Evolutionary conservation across 768 basidiomycete genomes (phyloP).

Genomic region (Amanita muscaria): DNA sequence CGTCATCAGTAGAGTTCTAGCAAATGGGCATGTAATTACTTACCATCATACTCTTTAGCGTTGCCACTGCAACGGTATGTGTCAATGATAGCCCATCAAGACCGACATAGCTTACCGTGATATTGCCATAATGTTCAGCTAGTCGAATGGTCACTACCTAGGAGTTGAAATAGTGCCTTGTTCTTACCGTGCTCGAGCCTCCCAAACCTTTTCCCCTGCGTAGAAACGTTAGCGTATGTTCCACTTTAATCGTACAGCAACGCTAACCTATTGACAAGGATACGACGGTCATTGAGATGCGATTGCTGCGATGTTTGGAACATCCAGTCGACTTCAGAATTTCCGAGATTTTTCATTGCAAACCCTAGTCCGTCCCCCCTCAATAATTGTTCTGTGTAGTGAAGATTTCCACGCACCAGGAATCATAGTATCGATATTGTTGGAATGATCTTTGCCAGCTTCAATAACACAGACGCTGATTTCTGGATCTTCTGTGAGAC

Average conservation of each 20-base stretch:
- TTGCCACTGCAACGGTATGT: too few relatives aligned
- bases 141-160: neutral
- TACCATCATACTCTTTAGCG: slow-evolving; percentile 4
- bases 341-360: slow-evolving; percentile 6
- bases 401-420: neutral
- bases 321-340: slow-evolving; percentile 4
- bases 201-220: slow-evolving; percentile 10
- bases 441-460: slow-evolving; percentile 15
- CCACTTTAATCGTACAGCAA: neutral
- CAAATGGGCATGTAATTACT: neutral
- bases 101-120: slow-evolving; percentile 4
- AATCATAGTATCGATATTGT: slow-evolving; percentile 2
- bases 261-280: slow-evolving; percentile 1
- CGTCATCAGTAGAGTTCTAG: neutral
- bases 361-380: neutral
- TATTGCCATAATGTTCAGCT: slow-evolving; percentile 8
- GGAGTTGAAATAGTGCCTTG: neutral
- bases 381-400: neutral
- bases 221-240: neutral
- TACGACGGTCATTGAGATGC: neutral
- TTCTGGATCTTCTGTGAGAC: slow-evolving; percentile 29
- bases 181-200: slow-evolving; percentile 7
- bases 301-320: slow-evolving; percentile 3
- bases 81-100: too few relatives aligned
- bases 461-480: slow-evolving; percentile 30